phyloP scores from a whole-genome alignment of 352 stramenopile genomes.

The Elongisporangium prolatum region DNA sequence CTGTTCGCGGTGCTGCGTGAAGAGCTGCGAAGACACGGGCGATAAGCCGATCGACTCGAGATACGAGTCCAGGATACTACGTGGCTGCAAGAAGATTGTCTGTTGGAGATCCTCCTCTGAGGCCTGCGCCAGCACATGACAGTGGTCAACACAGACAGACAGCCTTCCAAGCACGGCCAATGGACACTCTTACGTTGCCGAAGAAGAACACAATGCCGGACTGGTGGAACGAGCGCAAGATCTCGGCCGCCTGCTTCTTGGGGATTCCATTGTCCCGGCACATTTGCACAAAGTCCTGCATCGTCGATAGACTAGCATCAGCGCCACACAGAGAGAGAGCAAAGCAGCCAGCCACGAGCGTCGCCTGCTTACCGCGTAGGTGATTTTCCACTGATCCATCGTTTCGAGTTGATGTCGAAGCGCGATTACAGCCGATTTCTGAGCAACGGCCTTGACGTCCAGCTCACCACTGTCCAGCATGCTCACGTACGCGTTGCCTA shows the following conservation, averaged over 20 bases:
- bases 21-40: conserved; percentile 62
- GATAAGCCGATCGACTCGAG: conserved; percentile 72
- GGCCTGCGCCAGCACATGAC: conserved; percentile 12
- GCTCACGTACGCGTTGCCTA: conserved; percentile 68
- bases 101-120: conserved; percentile 66
- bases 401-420: conserved; percentile 65
- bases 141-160: background rate
- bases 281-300: conserved; percentile 64
- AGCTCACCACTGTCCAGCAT: conserved; percentile 70
- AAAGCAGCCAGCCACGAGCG: background rate
- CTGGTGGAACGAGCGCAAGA: conserved; percentile 76
- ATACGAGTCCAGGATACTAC: conserved; percentile 75
- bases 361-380: conserved; percentile 23
- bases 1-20: conserved; percentile 52
- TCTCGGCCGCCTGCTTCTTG: conserved; percentile 76
- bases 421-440: conserved; percentile 78
- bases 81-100: conserved; percentile 77
- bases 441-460: conserved; percentile 69
- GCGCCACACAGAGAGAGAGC: background rate
- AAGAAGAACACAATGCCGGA: conserved; percentile 78
- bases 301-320: too few species aligned
- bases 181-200: conserved; percentile 27
- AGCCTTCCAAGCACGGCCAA: background rate
- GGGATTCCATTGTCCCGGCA: conserved; percentile 71
- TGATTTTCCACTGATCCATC: conserved; percentile 80